Evolutionary conservation across 2,329 filamentous ascomycete genomes (phyloP).

Genomic region (Calonectria montana): DNA sequence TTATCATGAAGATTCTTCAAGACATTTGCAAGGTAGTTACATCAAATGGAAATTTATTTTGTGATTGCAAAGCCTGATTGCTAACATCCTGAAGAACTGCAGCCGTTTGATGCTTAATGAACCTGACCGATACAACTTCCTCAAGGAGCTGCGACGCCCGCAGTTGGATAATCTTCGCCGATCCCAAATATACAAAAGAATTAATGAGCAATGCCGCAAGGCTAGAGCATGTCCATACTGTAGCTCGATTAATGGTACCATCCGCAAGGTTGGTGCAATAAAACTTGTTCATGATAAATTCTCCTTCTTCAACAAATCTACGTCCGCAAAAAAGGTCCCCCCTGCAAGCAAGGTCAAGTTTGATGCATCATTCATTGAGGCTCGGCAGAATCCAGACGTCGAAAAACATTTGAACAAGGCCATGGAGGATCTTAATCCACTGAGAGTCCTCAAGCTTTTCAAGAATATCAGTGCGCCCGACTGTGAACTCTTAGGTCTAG

Average conservation of each 20-base stretch:
- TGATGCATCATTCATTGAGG: slow-evolving; percentile 85
- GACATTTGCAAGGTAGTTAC: slow-evolving; percentile 86
- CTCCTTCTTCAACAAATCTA: slow-evolving; percentile 87
- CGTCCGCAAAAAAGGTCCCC: slow-evolving; percentile 83
- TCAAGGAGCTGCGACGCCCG: slow-evolving; percentile 82
- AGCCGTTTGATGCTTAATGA: slow-evolving; percentile 86
- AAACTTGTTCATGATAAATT: slow-evolving; percentile 97
- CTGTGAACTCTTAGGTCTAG: slow-evolving; percentile 90
- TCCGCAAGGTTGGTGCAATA: slow-evolving; percentile 91
- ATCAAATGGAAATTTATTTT: too few relatives aligned
- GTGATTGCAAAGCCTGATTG: neutral
- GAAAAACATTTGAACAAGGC: slow-evolving; percentile 93
- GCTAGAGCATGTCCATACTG: slow-evolving; percentile 85
- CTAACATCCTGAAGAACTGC: slow-evolving; percentile 68
- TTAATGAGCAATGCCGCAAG: slow-evolving; percentile 92
- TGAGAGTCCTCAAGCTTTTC: slow-evolving; percentile 90
- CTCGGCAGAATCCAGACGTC: slow-evolving; percentile 81
- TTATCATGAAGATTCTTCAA: slow-evolving; percentile 91
- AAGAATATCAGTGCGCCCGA: slow-evolving; percentile 86
- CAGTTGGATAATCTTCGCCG: slow-evolving; percentile 88
- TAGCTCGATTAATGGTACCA: slow-evolving; percentile 85
- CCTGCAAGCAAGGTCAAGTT: slow-evolving; percentile 87
- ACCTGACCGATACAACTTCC: slow-evolving; percentile 77
- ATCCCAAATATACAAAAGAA: slow-evolving; percentile 83
- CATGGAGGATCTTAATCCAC: slow-evolving; percentile 92